phyloP scores from a whole-genome alignment of 495 filamentous ascomycete species.

The Sordaria brevicollis region DNA sequence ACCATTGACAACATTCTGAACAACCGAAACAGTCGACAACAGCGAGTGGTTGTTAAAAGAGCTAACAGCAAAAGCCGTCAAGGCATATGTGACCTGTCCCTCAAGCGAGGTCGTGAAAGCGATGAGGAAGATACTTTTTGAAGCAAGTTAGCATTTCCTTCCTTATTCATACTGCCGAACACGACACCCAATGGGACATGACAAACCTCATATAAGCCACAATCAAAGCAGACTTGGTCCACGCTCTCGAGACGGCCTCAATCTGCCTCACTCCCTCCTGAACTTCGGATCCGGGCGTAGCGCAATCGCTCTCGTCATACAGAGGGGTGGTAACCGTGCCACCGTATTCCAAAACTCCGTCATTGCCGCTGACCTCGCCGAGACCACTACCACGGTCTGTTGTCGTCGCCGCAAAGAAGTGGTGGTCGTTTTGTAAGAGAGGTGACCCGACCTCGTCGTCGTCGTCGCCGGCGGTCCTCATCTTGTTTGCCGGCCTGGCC shows the following conservation, averaged over 20 bases:
- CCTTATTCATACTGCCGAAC: neutral
- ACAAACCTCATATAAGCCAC: conserved; percentile 35
- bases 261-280: conserved; percentile 35
- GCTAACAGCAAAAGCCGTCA: conserved; percentile 39
- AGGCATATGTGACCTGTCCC: conserved; percentile 32
- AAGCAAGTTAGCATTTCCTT: neutral
- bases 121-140: conserved; percentile 28
- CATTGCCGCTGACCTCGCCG: neutral
- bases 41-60: conserved; percentile 49
- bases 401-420: neutral
- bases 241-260: conserved; percentile 37
- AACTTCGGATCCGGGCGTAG: conserved; percentile 2
- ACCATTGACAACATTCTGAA: conserved; percentile 42
- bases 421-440: neutral
- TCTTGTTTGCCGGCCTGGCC: too few relatives aligned
- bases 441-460: neutral
- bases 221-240: conserved; percentile 34
- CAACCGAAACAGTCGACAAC: conserved; percentile 45
- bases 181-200: neutral
- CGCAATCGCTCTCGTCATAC: neutral
- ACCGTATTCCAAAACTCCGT: neutral
- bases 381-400: too few relatives aligned
- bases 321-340: neutral
- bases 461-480: conserved; percentile 1
- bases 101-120: conserved; percentile 37